Percentiles rank a stretch among this genome's conserved stretches.
These are phyloP conservation scores for Parasitella parasitica DNA, from an alignment of 371 early-diverging fungal genomes.

Conservation along the genomic window DNA sequence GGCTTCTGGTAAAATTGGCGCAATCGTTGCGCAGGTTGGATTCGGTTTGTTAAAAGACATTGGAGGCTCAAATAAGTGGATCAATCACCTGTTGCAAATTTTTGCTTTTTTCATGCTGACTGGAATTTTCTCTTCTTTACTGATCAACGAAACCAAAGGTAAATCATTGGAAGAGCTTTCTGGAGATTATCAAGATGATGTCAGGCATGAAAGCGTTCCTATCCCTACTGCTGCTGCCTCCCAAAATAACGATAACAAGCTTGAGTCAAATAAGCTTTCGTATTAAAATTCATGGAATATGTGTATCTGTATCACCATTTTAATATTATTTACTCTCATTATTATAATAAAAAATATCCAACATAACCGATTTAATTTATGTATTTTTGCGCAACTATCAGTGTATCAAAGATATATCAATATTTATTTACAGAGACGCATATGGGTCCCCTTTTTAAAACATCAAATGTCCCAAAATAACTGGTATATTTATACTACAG, in stretches of 20 bases:
- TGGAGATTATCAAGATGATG: slow-evolving; percentile 18
- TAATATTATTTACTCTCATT: background rate
- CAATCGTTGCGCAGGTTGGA: slow-evolving; percentile 75
- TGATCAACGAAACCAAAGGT: slow-evolving; percentile 49
- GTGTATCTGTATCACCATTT: background rate
- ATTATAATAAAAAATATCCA: background rate
- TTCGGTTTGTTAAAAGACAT: slow-evolving; percentile 71
- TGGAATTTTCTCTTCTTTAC: slow-evolving; percentile 61
- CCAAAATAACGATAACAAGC: background rate
- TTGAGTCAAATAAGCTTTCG: background rate
- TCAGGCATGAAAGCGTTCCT: background rate
- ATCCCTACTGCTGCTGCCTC: background rate
- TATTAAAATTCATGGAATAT: background rate
- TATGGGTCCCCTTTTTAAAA: background rate
- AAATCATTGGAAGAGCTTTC: slow-evolving; percentile 41
- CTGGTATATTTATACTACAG: background rate
- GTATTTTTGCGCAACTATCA: background rate
- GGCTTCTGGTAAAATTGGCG: slow-evolving; percentile 84
- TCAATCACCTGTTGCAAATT: slow-evolving; percentile 67
- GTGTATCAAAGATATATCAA: background rate
- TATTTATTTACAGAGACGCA: too few relatives aligned
- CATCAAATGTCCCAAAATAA: background rate
- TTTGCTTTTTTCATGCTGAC: slow-evolving; percentile 77
- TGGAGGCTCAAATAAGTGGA: slow-evolving; percentile 63
- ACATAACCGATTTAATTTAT: background rate